Conservation (phyloP, 106 monocot genomes). For the Iris macrosiphon region DNA sequence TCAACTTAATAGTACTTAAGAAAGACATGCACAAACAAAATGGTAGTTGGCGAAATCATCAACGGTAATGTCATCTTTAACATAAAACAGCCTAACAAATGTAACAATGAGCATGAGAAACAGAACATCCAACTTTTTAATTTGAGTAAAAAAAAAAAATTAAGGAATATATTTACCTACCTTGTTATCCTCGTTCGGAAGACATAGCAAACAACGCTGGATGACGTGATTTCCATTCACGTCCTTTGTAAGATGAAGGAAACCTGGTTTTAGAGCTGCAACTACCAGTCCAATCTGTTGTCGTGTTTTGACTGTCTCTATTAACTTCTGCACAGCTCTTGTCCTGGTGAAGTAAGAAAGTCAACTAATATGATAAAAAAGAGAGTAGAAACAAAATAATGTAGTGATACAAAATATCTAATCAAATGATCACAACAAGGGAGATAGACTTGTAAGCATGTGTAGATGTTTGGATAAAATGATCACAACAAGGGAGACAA, state of each 20-base stretch:
- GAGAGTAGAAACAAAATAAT: too few relatives aligned
- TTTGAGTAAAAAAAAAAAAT: not conserved
- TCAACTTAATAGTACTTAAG: too few relatives aligned
- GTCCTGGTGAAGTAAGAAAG: too few relatives aligned
- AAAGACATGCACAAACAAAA: not conserved
- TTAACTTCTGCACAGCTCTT: slow-evolving; percentile 28
- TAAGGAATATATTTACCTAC: slow-evolving; percentile 10
- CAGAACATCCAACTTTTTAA: not conserved
- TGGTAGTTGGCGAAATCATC: too few relatives aligned
- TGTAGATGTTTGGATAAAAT: too few relatives aligned
- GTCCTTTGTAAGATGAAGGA: slow-evolving; percentile 25
- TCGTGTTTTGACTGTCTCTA: slow-evolving; percentile 25
- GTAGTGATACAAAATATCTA: too few relatives aligned
- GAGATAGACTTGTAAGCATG: too few relatives aligned
- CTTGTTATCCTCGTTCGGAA: slow-evolving; percentile 22
- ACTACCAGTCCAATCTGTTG: slow-evolving; percentile 20
- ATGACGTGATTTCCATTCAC: slow-evolving; percentile 37
- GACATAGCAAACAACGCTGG: slow-evolving; percentile 22
- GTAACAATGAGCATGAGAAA: not conserved
- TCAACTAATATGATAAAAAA: slow-evolving; percentile 2
- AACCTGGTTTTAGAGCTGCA: slow-evolving; percentile 22
- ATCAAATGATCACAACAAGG: too few relatives aligned
- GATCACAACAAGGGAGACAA: too few relatives aligned
- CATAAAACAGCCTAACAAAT: not conserved
- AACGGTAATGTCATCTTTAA: too few relatives aligned